Evolutionary conservation across 176 grass and related monocot species (phyloP).

Genomic region (Zea mays): DNA sequence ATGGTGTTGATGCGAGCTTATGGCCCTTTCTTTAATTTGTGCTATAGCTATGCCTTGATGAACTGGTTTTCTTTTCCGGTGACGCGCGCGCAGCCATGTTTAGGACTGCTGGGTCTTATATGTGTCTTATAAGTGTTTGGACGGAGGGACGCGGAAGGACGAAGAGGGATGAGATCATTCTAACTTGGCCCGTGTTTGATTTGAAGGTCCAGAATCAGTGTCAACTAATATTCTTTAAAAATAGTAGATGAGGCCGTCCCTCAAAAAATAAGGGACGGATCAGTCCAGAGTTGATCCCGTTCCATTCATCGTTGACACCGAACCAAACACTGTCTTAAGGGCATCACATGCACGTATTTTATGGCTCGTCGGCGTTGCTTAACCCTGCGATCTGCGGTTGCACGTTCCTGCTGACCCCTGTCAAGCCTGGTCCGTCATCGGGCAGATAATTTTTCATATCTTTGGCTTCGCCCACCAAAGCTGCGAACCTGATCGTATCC

Average conservation of each 20-base stretch:
- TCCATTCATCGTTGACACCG: too few relatives aligned
- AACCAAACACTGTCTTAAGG: too few relatives aligned
- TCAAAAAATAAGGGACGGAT: too few relatives aligned
- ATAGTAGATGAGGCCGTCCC: too few relatives aligned
- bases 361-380: slow-evolving; percentile 44
- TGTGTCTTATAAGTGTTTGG: too few relatives aligned
- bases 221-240: too few relatives aligned
- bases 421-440: slow-evolving; percentile 38
- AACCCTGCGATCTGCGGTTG: slow-evolving; percentile 2
- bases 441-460: slow-evolving; percentile 38
- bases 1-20: not conserved
- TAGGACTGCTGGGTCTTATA: too few relatives aligned
- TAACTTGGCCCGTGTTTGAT: too few relatives aligned
- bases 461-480: slow-evolving; percentile 21
- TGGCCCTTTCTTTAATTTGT: slow-evolving; percentile 4
- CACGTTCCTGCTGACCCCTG: slow-evolving; percentile 24
- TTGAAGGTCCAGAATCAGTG: too few relatives aligned
- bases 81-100: slow-evolving; percentile 22
- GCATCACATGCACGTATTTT: slow-evolving; percentile 44
- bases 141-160: too few relatives aligned
- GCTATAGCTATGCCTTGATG: not conserved
- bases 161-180: too few relatives aligned
- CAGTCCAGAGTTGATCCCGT: too few relatives aligned
- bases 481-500: not conserved
- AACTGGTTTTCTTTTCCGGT: slow-evolving; percentile 38